A percentile compares a stretch with the other conserved stretches of the same genome.
phyloP scores from a whole-genome alignment of 2,329 filamentous ascomycete genomes.

The Pestalotiopsis sp. region DNA sequence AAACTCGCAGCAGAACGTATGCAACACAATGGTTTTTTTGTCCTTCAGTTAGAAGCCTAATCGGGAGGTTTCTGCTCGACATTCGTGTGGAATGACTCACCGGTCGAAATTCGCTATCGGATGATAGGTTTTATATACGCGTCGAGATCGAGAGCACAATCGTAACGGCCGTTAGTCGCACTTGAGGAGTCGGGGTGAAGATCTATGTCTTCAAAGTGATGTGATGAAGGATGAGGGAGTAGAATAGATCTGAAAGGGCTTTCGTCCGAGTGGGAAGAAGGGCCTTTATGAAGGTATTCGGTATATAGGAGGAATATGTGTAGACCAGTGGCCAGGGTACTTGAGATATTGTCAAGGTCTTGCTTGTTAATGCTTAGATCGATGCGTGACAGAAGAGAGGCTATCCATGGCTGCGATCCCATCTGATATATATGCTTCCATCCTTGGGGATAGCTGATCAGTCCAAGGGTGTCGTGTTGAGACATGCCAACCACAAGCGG shows the following conservation, averaged over 20 bases:
- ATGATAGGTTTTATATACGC: background rate
- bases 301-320: conserved; percentile 17
- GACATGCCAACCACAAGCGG: background rate
- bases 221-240: conserved; percentile 2
- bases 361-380: background rate
- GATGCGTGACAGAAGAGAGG: conserved; percentile 7
- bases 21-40: too few relatives aligned
- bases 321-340: conserved; percentile 17
- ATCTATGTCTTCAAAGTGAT: background rate
- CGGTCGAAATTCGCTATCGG: background rate
- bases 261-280: conserved; percentile 19
- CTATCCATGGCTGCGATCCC: conserved; percentile 25
- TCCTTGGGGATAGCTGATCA: background rate
- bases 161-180: conserved; percentile 11
- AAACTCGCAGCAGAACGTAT: background rate
- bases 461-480: background rate
- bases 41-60: background rate
- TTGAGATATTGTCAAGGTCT: background rate
- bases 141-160: conserved; percentile 8
- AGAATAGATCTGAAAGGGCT: conserved; percentile 12
- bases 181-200: background rate
- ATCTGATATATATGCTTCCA: conserved; percentile 17
- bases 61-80: background rate
- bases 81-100: background rate
- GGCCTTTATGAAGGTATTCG: conserved; percentile 21